These are phyloP conservation scores for Arthrobotrys musiformis DNA, from an alignment of 2,329 filamentous ascomycete genomes.

Conservation along the genomic window DNA sequence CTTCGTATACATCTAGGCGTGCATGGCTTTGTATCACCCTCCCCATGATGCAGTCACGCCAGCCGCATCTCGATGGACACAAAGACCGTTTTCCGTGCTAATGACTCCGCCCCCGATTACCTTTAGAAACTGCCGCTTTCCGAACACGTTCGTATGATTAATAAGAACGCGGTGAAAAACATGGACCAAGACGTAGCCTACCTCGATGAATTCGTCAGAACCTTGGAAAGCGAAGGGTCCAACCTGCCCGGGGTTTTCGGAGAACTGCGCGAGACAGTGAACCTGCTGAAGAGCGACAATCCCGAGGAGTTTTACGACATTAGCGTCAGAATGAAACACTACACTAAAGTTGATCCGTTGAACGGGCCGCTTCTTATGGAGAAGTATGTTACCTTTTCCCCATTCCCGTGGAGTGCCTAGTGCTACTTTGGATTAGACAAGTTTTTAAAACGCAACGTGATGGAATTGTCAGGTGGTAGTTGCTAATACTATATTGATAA, in stretches of 20 bases:
- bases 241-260: constrained; percentile 88
- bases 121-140: constrained; percentile 79
- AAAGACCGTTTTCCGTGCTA: constrained; percentile 38
- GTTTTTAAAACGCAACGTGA: constrained; percentile 17
- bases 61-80: constrained; percentile 49
- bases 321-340: constrained; percentile 88
- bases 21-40: constrained; percentile 55
- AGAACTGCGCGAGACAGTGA: constrained; percentile 91
- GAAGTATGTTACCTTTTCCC: constrained; percentile 71
- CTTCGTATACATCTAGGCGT: constrained; percentile 30
- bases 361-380: constrained; percentile 90
- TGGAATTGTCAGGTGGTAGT: constrained; percentile 26
- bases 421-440: constrained; percentile 7
- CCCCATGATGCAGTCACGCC: constrained; percentile 55
- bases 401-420: not conserved
- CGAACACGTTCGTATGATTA: constrained; percentile 83
- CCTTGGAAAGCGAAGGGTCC: constrained; percentile 73
- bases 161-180: constrained; percentile 82
- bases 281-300: constrained; percentile 83
- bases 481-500: constrained; percentile 38
- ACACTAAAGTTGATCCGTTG: constrained; percentile 88
- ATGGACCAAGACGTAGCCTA: constrained; percentile 85
- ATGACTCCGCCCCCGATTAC: constrained; percentile 44
- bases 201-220: constrained; percentile 85
- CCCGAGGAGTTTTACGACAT: constrained; percentile 98